Evolutionary conservation across 2,329 filamentous ascomycete species (phyloP).

Genomic region (Cercospora brassicicola): DNA sequence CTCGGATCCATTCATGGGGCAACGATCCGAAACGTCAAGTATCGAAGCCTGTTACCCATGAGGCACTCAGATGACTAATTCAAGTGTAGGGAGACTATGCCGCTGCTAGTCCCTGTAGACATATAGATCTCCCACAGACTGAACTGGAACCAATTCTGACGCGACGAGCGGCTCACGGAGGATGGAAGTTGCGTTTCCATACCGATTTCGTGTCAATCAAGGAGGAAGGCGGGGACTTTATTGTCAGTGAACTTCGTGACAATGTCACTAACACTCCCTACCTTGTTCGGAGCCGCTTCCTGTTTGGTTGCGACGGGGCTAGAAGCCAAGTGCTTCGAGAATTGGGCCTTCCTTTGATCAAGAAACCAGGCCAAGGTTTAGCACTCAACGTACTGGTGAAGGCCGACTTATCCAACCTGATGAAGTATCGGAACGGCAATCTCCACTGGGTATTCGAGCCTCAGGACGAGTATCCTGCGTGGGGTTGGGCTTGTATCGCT

Average conservation of each 20-base stretch:
- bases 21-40: constrained; percentile 43
- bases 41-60: too few species aligned
- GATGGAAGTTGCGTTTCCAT: constrained; percentile 38
- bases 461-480: background rate
- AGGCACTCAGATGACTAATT: constrained; percentile 31
- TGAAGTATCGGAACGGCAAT: constrained; percentile 53
- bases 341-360: constrained; percentile 46
- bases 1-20: constrained; percentile 46
- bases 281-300: constrained; percentile 8
- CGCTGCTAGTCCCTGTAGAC: constrained; percentile 44
- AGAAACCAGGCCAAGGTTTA: constrained; percentile 34
- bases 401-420: constrained; percentile 51
- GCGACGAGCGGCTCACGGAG: constrained; percentile 39
- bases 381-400: constrained; percentile 40
- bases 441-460: constrained; percentile 54
- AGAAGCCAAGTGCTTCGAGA: constrained; percentile 47
- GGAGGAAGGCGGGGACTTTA: constrained; percentile 26
- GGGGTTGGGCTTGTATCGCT: background rate
- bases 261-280: too few species aligned
- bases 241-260: too few species aligned
- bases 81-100: constrained; percentile 33
- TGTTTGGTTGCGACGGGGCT: constrained; percentile 58
- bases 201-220: constrained; percentile 42
- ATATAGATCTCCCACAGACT: constrained; percentile 48
- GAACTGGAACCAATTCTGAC: constrained; percentile 47